phyloP scores from a whole-genome alignment of 2,329 filamentous ascomycete species.

The Ophiostoma fasciatum region DNA sequence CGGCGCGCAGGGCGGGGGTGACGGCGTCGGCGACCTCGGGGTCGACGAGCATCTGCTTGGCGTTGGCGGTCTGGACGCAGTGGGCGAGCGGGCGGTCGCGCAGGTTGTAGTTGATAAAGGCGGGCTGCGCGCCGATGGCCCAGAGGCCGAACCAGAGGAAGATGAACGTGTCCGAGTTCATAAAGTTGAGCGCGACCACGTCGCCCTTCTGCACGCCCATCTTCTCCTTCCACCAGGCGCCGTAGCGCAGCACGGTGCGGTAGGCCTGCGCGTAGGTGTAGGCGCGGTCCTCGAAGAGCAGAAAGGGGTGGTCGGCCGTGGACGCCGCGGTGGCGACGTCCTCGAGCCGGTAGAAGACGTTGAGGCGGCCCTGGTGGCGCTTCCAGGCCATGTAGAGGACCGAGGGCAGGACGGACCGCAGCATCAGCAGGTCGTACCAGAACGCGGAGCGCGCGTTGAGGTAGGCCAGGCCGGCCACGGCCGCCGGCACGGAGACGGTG shows the following conservation, averaged over 20 bases:
- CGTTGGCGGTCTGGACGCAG: constrained; percentile 53
- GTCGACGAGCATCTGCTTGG: constrained; percentile 57
- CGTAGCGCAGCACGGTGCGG: constrained; percentile 54
- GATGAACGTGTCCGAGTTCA: constrained; percentile 66
- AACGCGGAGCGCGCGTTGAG: constrained; percentile 56
- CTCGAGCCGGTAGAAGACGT: constrained; percentile 64
- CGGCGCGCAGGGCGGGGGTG: constrained; percentile 38
- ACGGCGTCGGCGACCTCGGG: constrained; percentile 39
- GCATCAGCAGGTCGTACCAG: constrained; percentile 47
- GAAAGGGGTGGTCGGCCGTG: constrained; percentile 38
- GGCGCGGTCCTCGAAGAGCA: constrained; percentile 52
- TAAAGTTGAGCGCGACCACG: constrained; percentile 66
- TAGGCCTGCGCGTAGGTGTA: constrained; percentile 70
- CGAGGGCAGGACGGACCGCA: constrained; percentile 38
- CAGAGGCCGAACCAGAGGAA: constrained; percentile 66
- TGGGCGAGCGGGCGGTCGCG: constrained; percentile 56
- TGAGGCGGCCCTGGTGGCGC: constrained; percentile 46
- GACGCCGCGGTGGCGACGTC: constrained; percentile 37
- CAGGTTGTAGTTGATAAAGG: constrained; percentile 82
- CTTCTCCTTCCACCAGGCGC: constrained; percentile 54
- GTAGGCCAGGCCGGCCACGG: constrained; percentile 57
- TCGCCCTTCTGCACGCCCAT: constrained; percentile 53
- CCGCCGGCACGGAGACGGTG: constrained; percentile 43
- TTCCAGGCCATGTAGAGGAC: constrained; percentile 27
- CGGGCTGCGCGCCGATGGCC: constrained; percentile 69